A percentile compares a stretch with the other conserved stretches of the same genome.
These are phyloP conservation scores for Ceratocystis huliohia DNA, from an alignment of 2,329 filamentous ascomycete genomes.

Conservation along the genomic window DNA sequence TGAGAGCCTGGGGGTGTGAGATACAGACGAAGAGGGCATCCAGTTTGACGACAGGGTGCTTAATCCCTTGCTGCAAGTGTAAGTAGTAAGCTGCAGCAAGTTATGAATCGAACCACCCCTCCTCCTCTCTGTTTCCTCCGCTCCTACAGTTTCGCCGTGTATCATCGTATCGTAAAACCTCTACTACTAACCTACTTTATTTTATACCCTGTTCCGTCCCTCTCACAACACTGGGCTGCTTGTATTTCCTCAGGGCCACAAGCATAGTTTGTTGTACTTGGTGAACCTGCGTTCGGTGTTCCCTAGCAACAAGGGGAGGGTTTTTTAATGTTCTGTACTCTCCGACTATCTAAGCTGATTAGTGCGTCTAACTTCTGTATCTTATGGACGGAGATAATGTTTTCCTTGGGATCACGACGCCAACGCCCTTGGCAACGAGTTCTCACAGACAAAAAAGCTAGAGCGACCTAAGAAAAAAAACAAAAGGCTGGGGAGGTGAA, in stretches of 20 bases:
- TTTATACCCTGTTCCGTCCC: no score
- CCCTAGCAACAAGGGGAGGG: background rate
- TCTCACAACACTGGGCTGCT: no score
- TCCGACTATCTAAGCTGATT: background rate
- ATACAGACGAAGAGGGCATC: no score
- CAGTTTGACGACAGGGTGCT: background rate
- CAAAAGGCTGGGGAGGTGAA: background rate
- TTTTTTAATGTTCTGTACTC: background rate
- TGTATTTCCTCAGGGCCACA: no score
- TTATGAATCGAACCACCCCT: background rate
- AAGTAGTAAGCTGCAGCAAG: background rate
- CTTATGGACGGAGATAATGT: conserved; percentile 2
- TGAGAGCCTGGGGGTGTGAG: background rate
- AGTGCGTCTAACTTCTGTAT: background rate
- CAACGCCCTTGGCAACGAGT: background rate
- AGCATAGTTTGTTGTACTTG: no score
- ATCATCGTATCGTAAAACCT: background rate
- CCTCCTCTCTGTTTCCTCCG: background rate
- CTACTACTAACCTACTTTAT: no score
- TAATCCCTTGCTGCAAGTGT: background rate
- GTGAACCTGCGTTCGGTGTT: background rate
- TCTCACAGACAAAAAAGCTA: background rate
- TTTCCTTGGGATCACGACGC: conserved; percentile 1
- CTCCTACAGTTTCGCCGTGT: background rate
- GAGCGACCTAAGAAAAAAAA: background rate